Evolutionary conservation across 192 early-diverging fungal genomes (phyloP).

Genomic region (Piromyces finnis): DNA sequence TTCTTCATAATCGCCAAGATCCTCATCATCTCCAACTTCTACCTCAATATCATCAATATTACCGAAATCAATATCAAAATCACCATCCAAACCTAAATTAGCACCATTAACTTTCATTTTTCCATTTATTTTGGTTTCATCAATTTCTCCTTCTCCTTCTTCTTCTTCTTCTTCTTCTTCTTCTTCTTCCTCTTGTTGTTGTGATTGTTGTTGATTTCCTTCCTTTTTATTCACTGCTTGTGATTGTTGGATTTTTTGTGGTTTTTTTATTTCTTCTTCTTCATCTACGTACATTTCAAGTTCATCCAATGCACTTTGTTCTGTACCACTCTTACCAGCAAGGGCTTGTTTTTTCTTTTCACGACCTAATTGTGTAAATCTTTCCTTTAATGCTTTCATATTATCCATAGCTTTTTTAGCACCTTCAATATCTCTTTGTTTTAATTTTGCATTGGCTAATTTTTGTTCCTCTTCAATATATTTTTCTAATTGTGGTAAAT

Average conservation of each 20-base stretch:
- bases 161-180: background rate
- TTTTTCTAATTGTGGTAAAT: background rate
- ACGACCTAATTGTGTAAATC: background rate
- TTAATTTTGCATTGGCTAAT: background rate
- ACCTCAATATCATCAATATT: background rate
- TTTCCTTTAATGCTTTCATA: background rate
- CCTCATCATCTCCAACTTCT: background rate
- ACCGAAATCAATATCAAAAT: background rate
- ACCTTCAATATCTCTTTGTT: background rate
- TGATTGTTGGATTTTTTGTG: background rate
- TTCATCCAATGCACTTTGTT: background rate
- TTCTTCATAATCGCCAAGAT: background rate
- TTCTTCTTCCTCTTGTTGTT: background rate
- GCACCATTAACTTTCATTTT: background rate
- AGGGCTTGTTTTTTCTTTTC: background rate
- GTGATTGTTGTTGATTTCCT: background rate
- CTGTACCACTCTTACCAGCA: background rate
- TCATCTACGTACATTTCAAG: background rate
- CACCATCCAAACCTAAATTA: background rate
- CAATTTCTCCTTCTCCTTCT: background rate
- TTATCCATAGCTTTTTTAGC: background rate
- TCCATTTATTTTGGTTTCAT: background rate
- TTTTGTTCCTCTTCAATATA: background rate
- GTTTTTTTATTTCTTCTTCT: background rate
- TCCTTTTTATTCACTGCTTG: background rate